These are phyloP conservation scores for Silene noctiflora DNA, from an alignment of 179 eudicot species.

Conservation along the genomic window DNA sequence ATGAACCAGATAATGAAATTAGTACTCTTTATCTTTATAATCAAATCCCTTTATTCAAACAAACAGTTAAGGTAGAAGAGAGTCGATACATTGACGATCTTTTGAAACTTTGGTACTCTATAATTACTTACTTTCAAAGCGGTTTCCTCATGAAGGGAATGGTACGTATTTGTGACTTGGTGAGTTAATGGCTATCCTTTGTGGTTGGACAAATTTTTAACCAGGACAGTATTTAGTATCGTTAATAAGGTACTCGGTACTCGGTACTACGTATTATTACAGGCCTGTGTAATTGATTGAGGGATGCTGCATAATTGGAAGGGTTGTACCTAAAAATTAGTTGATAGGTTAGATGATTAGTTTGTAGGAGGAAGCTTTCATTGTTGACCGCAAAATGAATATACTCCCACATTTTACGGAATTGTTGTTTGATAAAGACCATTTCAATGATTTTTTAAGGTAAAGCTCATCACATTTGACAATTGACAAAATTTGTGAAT, in stretches of 20 bases:
- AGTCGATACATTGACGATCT: not conserved
- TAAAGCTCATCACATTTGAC: conserved; percentile 18
- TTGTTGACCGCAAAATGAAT: conserved; percentile 16
- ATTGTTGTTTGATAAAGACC: conserved; percentile 10
- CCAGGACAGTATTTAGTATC: not conserved
- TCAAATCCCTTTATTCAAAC: not conserved
- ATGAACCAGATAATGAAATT: not conserved
- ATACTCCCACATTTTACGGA: conserved; percentile 19
- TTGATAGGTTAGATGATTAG: not conserved
- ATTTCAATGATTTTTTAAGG: not conserved
- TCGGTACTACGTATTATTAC: no score
- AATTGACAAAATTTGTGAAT: conserved; percentile 9
- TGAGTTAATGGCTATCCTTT: no score
- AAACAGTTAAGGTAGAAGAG: not conserved
- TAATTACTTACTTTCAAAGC: no score
- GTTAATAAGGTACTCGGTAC: not conserved
- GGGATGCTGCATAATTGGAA: not conserved
- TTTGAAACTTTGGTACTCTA: not conserved
- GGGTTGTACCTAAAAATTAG: conserved; percentile 3
- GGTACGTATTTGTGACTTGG: no score
- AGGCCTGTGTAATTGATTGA: conserved; percentile 14
- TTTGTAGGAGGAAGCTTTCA: not conserved
- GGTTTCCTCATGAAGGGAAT: no score
- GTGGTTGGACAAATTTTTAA: no score
- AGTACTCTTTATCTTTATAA: not conserved